Base-by-base conservation (phyloP, 495 filamentous ascomycete species). In the Hypoxylon lienhwacheense region DNA sequence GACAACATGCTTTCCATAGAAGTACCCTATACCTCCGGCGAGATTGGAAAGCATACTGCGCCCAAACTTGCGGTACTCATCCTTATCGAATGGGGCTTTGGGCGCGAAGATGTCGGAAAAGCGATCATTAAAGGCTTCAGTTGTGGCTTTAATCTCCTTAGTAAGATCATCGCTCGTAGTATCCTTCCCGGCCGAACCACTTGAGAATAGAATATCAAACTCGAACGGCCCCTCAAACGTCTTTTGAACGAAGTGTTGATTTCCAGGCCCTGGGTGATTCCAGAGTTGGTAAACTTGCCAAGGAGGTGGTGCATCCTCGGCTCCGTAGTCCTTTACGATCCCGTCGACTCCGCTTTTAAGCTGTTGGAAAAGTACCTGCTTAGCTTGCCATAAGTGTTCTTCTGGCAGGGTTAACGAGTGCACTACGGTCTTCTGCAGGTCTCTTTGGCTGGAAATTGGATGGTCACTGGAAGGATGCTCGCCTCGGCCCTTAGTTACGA, bases 41-140 rank as follows among this genome's bases (percentile, higher is more conserved):
- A 98, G 77, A 68, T 98, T 98, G 4, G 91, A 96, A 40, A 97
- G 88, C 80, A 98, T 88, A 32, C 87, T 89, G 56, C 86, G 85
- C 44, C 86, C 88, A 70, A 98, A 97, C 45, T 79, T 77, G 16
- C 83, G 77, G 65, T 95, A 93, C 54, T 88, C 81, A 4, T 78
- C 75, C 1, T 80, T 75, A 28, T 82, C 72, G 66, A 95, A 98
- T 0, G 93, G 95, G 4, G 84, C 75, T 59, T 88, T 72, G 0
- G 89, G 87, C 10, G 80, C 68, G 53, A 97, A 87, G 34, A 91
- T 74, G 28, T 84, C 77, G 14, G 79, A 70, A 68, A 93, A 97
- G 12, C 85, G 84, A 40, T 87, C 77, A 25, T 81, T 78, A 67
- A 97, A 97, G 7, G 80, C 71, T 35, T 82, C 72, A 0, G 82